Evolutionary conservation across 2,329 filamentous ascomycete genomes (phyloP), one percentile per base, ranked within the genome.

Genomic region (Biscogniauxia marginata): DNA sequence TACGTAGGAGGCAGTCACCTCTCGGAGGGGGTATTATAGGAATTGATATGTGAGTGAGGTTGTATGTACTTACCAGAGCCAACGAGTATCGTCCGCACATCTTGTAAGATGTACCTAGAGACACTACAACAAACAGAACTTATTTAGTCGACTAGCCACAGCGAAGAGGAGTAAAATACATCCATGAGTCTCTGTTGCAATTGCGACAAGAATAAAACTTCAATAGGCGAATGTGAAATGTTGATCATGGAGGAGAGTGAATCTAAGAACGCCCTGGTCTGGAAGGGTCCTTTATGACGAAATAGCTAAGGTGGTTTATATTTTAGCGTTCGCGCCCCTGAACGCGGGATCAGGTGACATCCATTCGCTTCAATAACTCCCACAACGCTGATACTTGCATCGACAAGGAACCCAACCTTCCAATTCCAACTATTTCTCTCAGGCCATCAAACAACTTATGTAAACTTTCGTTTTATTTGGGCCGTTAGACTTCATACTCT

Each of bases 21-120:
- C n/a, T n/a, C n/a, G n/a, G n/a, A n/a, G n/a, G n/a, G n/a, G n/a
- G n/a, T n/a, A n/a, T n/a, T n/a, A n/a, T n/a, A n/a, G n/a, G n/a
- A n/a, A n/a, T n/a, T n/a, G n/a, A n/a, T n/a, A n/a, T n/a, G n/a
- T n/a, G n/a, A n/a, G n/a, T n/a, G n/a, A 39, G 34, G 39, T 39
- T 30, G 7, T 7, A n/a, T n/a, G 25, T 70, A 74, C 80, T 59
- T 75, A 85, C 84, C 75, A 86, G 74, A 48, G 82, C 80, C 60
- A 89, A 70, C 20, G 80, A 84, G 69, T 90, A 90, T 57, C 87
- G 79, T 18, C 87, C 87, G 70, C 87, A 90, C 87, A 90, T 90
- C 7, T 48, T 71, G 55, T 43, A 11, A 43, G 46, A 22, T 13
- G 20, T n/a, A n/a, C n/a, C n/a, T n/a, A n/a, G n/a, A n/a, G n/a